These are phyloP conservation scores for Pseudopyricularia cyperi DNA, from an alignment of 2,329 filamentous ascomycete genomes.

Conservation along the genomic window DNA sequence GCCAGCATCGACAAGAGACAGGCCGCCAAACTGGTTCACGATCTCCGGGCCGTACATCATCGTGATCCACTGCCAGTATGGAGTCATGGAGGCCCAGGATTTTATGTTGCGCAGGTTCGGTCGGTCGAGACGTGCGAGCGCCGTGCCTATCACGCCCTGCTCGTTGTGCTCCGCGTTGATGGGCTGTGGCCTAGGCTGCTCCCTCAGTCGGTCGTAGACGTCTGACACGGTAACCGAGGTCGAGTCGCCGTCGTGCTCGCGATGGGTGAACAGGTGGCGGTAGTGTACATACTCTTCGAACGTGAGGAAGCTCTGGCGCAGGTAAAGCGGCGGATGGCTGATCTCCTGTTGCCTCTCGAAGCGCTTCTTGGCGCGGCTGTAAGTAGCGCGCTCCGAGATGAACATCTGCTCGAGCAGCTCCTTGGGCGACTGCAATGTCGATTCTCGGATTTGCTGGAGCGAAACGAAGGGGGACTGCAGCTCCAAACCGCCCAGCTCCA, in stretches of 20 bases:
- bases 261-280: conserved; percentile 25
- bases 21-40: conserved; percentile 27
- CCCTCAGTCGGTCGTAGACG: conserved; percentile 23
- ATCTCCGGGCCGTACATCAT: conserved; percentile 30
- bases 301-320: conserved; percentile 25
- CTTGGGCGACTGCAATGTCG: conserved; percentile 16
- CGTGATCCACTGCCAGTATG: conserved; percentile 35
- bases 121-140: conserved; percentile 4
- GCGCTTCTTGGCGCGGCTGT: conserved; percentile 17
- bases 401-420: conserved; percentile 17
- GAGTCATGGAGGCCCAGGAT: conserved; percentile 19
- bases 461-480: conserved; percentile 30
- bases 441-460: conserved; percentile 23
- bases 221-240: conserved; percentile 13
- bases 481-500: conserved; percentile 31
- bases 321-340: conserved; percentile 5
- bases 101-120: not conserved
- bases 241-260: conserved; percentile 3
- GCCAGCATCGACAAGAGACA: conserved; percentile 29
- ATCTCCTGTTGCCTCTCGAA: conserved; percentile 16
- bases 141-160: conserved; percentile 10
- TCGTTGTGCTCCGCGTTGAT: conserved; percentile 11
- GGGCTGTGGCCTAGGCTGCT: conserved; percentile 14
- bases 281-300: conserved; percentile 29
- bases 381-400: conserved; percentile 20